Evolutionary conservation across 345 rosid species (phyloP), one percentile per base, ranked within the genome.

Genomic region (Garcia nutans): DNA sequence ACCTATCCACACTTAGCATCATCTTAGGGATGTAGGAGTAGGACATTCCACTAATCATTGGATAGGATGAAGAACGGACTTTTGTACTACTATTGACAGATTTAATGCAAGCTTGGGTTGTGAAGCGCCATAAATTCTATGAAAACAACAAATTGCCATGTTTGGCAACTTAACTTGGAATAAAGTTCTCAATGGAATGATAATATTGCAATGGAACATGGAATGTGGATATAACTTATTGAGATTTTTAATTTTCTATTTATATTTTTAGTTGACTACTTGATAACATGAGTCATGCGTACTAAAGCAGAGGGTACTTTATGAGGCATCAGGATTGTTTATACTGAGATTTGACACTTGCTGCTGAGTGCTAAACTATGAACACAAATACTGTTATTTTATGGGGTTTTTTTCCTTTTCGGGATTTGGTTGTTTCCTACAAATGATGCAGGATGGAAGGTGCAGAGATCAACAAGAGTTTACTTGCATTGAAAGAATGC

Each of bases 381-480:
- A 16, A 33, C 6, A 37, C 41, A 37, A 3, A 37, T 37, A 33
- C 37, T 24, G 11, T 20, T 59, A 0, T 59, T 3, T 6, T n/a
- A 1, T 59, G 16, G 41, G 6, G 15, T 16, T 2, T 23, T 9
- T 16, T 71, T 55, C n/a, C 0, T 54, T 44, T 65, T 71, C 44
- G 56, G 10, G 73, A 66, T 50, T 41, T 45, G 47, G 33, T 22
- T 65, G 58, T 77, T 66, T 70, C 49, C 61, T 57, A 59, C 70
- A 20, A 66, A 28, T 77, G 79, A 62, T 78, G 79, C 88, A 96
- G 99, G 87, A 88, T 96, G 94, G 99, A 96, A 87, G 99, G 99
- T 75, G 99, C 99, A 41, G 99, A 96, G 85, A 96, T 96, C 85
- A 96, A 96, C 83, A 96, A 91, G 90, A 93, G 99, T 83, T 86